Base-by-base conservation (phyloP, 2,329 filamentous ascomycete genomes). In the Coleophoma crateriformis region DNA sequence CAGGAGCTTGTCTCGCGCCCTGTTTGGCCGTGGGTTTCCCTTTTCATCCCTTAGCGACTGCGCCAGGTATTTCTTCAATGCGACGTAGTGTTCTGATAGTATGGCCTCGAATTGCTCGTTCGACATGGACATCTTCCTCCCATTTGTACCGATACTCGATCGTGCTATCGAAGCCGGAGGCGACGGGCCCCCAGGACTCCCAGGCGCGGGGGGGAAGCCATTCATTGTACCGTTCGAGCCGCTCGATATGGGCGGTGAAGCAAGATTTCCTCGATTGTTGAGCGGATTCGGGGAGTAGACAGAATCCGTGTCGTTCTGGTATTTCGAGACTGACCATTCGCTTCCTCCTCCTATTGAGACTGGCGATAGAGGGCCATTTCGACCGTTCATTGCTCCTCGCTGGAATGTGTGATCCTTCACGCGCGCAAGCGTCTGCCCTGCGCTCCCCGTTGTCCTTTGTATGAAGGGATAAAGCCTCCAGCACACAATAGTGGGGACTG, bases 1-100 rank as follows among this genome's bases (percentile, higher is more conserved):
- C 52, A 96, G 77, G 50, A 97, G 78, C 76, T 99, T 99, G 70
- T 97, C 94, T 63, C 91, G 85, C 49, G 94, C 94, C 69, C 91
- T 87, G 70, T 95, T 96, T 27, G 89, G 85, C 46, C 85, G 85
- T 45, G 82, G 79, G 54, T 85, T 85, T 43, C 80, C 78, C 64
- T 85, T 83, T 58, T 90, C 88, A 67, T 95, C 87, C 62, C 84
- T 84, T 49, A 82, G 78, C 39, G 81, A 84, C 56, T 78, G 76
- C 10, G 81, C 81, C 37, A 96, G 77, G 64, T 64, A 67, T 59
- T 62, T 77, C 69, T 85, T 88, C 54, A 97, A 77, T 8, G 90
- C 81, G 45, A 82, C 67, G 67, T 96, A 96, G 70, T 96, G 92
- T 61, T 94, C 85, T 47, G 79, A 77, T 53, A 96, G 74, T 49